Evolutionary conservation across 352 stramenopile species (phyloP).

Genomic region (Pythium chondricola): DNA sequence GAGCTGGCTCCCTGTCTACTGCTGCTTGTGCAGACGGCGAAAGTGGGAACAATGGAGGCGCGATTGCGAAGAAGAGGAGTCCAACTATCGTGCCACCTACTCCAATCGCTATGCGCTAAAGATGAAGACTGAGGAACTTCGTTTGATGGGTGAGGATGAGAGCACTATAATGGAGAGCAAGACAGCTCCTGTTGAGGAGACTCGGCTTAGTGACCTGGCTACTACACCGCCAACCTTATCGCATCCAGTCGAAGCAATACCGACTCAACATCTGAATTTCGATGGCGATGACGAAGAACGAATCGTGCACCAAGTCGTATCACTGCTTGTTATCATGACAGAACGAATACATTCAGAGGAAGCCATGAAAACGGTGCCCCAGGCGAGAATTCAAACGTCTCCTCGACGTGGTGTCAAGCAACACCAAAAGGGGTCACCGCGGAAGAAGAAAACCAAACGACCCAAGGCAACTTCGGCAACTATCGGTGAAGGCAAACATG

Average conservation of each 20-base stretch:
- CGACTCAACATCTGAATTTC: too few relatives aligned
- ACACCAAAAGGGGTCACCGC: conserved; percentile 14
- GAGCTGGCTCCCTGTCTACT: conserved; percentile 29
- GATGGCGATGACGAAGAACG: conserved; percentile 7
- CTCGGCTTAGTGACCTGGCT: neutral
- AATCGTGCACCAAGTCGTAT: conserved; percentile 12
- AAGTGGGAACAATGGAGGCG: conserved; percentile 52
- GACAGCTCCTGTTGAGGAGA: neutral
- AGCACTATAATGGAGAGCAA: neutral
- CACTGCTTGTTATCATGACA: conserved; percentile 14
- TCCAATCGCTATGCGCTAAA: conserved; percentile 22
- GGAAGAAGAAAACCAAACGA: conserved; percentile 4
- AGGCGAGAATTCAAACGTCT: neutral
- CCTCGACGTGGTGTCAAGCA: conserved; percentile 3
- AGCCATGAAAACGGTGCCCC: neutral
- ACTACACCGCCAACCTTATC: neutral
- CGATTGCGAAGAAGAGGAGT: conserved; percentile 43
- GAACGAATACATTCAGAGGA: conserved; percentile 16
- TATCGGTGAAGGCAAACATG: neutral
- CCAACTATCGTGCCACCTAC: conserved; percentile 32
- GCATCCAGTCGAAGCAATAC: neutral
- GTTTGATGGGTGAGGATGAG: conserved; percentile 15
- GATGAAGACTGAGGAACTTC: conserved; percentile 45
- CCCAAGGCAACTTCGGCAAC: neutral
- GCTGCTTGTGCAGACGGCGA: conserved; percentile 52